phyloP scores from a whole-genome alignment of 1,284 basidiomycete genomes.

The Peniophora sp. region DNA sequence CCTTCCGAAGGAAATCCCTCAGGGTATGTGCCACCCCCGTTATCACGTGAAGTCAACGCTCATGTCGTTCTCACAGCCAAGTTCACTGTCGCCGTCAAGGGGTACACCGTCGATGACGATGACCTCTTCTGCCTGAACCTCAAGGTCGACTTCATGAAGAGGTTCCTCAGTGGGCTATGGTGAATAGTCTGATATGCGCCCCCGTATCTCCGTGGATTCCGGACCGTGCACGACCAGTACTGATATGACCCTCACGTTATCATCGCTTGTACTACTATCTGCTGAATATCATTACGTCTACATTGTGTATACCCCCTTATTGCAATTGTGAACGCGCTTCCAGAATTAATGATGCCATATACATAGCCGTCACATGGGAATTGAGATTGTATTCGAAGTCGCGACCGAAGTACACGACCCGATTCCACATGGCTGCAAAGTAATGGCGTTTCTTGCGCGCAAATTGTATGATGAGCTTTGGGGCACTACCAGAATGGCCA shows the following conservation, averaged over 20 bases:
- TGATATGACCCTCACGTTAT: neutral
- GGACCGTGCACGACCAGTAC: neutral
- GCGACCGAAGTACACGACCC: too few relatives aligned
- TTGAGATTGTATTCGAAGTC: too few relatives aligned
- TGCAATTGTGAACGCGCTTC: too few relatives aligned
- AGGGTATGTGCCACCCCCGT: conserved; percentile 42
- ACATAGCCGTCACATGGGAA: too few relatives aligned
- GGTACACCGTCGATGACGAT: conserved; percentile 72
- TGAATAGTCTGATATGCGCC: conserved; percentile 1
- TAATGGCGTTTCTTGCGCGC: too few relatives aligned
- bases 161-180: conserved; percentile 8
- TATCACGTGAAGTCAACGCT: neutral
- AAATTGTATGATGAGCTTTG: too few relatives aligned
- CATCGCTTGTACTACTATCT: neutral
- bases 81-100: conserved; percentile 70
- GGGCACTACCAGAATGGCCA: too few relatives aligned
- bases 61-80: conserved; percentile 53
- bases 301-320: too few relatives aligned
- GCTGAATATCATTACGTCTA: neutral
- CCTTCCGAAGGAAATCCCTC: conserved; percentile 85
- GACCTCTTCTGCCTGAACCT: conserved; percentile 79
- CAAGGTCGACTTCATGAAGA: conserved; percentile 62
- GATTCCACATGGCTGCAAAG: too few relatives aligned
- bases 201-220: neutral
- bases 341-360: too few relatives aligned